A percentile compares a stretch with the other conserved stretches of the same genome.
These are phyloP conservation scores for Acer negundo DNA, from an alignment of 345 rosid genomes.

Conservation along the genomic window DNA sequence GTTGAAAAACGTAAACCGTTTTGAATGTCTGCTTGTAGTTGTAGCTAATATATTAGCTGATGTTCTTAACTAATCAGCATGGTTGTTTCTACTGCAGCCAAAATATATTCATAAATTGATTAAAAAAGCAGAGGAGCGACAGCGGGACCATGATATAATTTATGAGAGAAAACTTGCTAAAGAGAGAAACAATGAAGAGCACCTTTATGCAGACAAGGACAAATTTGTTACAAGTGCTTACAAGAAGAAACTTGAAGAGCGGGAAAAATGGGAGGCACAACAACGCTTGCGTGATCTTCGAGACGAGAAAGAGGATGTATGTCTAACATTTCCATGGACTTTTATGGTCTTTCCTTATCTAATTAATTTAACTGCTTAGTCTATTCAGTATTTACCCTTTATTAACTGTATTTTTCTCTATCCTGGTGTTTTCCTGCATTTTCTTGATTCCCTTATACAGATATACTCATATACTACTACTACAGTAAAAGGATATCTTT, in stretches of 20 bases:
- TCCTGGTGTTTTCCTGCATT: neutral
- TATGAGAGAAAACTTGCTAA: slow-evolving; percentile 83
- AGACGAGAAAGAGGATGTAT: slow-evolving; percentile 92
- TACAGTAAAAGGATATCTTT: neutral
- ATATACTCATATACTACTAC: too few species aligned
- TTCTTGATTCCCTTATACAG: neutral
- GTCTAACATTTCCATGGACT: slow-evolving; percentile 23
- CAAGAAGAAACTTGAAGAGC: slow-evolving; percentile 87
- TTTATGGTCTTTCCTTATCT: neutral
- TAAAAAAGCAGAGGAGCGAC: slow-evolving; percentile 67
- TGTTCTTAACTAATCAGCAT: slow-evolving; percentile 12
- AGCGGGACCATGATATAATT: slow-evolving; percentile 71
- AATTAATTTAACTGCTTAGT: neutral
- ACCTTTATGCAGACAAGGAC: slow-evolving; percentile 83
- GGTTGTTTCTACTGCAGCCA: slow-evolving; percentile 48
- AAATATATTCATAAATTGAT: slow-evolving; percentile 67
- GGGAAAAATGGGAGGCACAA: slow-evolving; percentile 74
- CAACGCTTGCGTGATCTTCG: slow-evolving; percentile 66
- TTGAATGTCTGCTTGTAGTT: neutral
- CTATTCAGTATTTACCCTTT: neutral
- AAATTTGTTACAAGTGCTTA: slow-evolving; percentile 78
- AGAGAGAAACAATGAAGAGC: slow-evolving; percentile 85
- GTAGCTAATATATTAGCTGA: neutral
- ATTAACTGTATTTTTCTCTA: neutral
- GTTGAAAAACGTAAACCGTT: neutral